Evolutionary conservation across 257 asterid species (phyloP).

Genomic region (Nicotiana benthamiana): DNA sequence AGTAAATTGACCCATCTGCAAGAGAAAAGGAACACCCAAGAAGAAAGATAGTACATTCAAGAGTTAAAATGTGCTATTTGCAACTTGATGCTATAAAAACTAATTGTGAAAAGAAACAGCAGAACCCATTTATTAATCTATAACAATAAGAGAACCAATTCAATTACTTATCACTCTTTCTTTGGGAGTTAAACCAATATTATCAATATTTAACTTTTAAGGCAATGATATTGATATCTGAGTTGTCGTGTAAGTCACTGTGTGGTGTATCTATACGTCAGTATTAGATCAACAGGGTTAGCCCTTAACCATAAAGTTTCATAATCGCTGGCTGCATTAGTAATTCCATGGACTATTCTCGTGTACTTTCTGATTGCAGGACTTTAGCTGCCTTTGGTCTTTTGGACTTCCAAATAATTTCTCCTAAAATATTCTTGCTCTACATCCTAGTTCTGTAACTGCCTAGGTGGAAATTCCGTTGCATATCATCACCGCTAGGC

Average conservation of each 20-base stretch:
- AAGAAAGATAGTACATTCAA: background rate
- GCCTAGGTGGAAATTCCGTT: background rate
- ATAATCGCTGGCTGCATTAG: background rate
- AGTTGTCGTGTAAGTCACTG: background rate
- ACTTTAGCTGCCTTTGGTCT: background rate
- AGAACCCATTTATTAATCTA: background rate
- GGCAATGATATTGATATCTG: background rate
- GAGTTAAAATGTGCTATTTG: background rate
- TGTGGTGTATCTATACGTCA: background rate
- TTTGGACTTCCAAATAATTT: background rate
- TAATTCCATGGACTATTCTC: background rate
- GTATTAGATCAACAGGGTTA: background rate
- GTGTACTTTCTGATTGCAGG: background rate
- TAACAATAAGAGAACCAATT: background rate
- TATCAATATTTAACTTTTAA: background rate
- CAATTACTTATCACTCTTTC: background rate
- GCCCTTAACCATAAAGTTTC: background rate
- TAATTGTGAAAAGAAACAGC: background rate
- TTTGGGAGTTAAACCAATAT: background rate
- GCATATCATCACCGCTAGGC: background rate
- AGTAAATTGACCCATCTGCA: background rate
- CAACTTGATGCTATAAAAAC: background rate
- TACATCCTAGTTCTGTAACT: background rate
- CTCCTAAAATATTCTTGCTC: background rate
- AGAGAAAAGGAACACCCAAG: background rate